These are phyloP conservation scores for Starmerella geochares DNA, from an alignment of 805 yeast species.

Conservation along the genomic window DNA sequence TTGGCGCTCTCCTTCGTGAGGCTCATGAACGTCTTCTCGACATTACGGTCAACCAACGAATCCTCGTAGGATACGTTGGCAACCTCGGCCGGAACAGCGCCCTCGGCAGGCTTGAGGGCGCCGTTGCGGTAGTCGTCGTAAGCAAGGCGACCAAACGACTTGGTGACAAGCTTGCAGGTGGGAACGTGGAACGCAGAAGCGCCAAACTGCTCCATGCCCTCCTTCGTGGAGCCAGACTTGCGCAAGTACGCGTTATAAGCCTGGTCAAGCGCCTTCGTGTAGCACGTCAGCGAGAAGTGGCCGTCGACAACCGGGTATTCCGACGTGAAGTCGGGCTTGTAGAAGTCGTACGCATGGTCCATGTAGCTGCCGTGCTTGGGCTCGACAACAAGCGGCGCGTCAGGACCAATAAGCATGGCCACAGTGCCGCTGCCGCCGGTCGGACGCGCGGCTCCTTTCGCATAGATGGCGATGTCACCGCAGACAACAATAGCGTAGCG, in stretches of 20 bases:
- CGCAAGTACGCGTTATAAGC: conserved; percentile 73
- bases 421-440: conserved; percentile 99
- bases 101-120: conserved; percentile 49
- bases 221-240: conserved; percentile 39
- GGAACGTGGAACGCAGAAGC: conserved; percentile 97
- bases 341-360: conserved; percentile 94
- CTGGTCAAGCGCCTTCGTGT: conserved; percentile 82
- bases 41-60: conserved; percentile 63
- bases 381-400: conserved; percentile 92
- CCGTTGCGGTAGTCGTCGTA: conserved; percentile 77
- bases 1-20: conserved; percentile 59
- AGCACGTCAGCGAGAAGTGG: conserved; percentile 86
- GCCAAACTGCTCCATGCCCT: conserved; percentile 62
- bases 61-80: conserved; percentile 58
- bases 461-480: conserved; percentile 96
- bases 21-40: conserved; percentile 78
- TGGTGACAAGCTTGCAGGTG: conserved; percentile 87
- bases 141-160: conserved; percentile 83
- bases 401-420: conserved; percentile 90
- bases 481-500: conserved; percentile 93
- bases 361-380: conserved; percentile 80
- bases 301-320: conserved; percentile 98
- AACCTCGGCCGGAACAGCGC: conserved; percentile 42
- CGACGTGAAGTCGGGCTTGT: conserved; percentile 91
- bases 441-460: conserved; percentile 96